Base-by-base conservation (phyloP, 106 monocot genomes). In the Amphibolis antarctica region DNA sequence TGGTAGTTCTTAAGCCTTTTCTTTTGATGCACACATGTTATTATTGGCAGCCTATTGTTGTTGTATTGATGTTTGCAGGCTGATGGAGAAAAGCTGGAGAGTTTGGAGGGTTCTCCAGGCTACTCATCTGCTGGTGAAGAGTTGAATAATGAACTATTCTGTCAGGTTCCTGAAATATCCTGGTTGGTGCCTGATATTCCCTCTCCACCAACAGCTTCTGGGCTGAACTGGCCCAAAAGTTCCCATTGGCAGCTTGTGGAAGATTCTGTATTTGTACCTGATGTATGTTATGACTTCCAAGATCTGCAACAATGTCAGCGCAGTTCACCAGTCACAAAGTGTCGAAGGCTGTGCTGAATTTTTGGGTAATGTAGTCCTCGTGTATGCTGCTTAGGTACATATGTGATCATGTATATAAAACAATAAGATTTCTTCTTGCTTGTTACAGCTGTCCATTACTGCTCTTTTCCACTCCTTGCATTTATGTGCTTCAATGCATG, bases 131-230 rank as follows among this genome's bases (percentile, higher is more conserved):
- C 67, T 30, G 78, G 78, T 71, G 84, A 75, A 61, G 81, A 79
- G 11, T 17, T 69, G 60, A 79, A 74, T 48, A 51, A 42, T 20
- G 82, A 85, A 53, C 76, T 69, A 54, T 55, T 77, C 47, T 71
- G 74, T 58, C 86, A 79, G 60, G 94, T 86, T 44, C 88, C 88
- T 0, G 89, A 93, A 58, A 65, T 76, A 18, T 65, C 67, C 13
- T 88, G 87, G 87, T 76, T 55, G 0, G 83, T 83, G 22, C 87
- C 87, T n/a, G 78, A 80, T 58, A 75, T 89, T 11, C 94, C 81
- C 25, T 83, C 89, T 1, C 89, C 89, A 28, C 89, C 94, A 1
- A 89, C 86, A 58, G 77, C 81, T 29, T 89, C 89, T 20, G 94
- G 86, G 9, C 73, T 94, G 22, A 68, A 79, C 71, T 89, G 89